A percentile compares a stretch with the other conserved stretches of the same genome.
Evolutionary conservation across 2,329 filamentous ascomycete genomes (phyloP).

Genomic region (Neophaeococcomyces aloes): DNA sequence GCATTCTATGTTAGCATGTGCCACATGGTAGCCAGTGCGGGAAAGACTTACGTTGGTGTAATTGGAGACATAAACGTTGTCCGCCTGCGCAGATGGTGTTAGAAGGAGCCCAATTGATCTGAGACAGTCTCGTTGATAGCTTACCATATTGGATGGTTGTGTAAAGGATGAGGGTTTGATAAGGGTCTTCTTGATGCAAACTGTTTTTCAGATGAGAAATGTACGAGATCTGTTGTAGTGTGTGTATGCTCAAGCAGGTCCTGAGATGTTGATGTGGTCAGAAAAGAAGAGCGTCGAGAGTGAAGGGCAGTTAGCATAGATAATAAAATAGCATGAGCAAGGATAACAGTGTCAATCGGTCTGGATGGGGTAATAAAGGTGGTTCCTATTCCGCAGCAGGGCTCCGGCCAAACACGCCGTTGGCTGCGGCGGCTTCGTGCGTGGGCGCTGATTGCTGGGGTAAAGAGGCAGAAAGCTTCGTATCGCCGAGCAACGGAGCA

Average conservation of each 20-base stretch:
- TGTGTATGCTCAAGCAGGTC: not conserved
- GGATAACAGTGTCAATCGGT: not conserved
- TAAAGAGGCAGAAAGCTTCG: conserved; percentile 2
- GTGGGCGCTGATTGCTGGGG: not conserved
- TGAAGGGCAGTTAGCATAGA: conserved; percentile 1
- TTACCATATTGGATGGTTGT: not conserved
- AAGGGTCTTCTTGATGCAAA: not conserved
- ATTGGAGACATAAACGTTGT: conserved; percentile 37
- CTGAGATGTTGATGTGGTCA: not conserved
- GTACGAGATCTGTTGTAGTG: not conserved
- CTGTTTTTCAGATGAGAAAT: not conserved
- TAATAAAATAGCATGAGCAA: conserved; percentile 7
- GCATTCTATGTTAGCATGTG: conserved; percentile 26
- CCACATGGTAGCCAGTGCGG: conserved; percentile 9
- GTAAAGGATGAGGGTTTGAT: not conserved
- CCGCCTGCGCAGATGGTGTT: conserved; percentile 21
- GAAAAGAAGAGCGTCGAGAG: conserved; percentile 2
- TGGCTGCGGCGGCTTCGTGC: not conserved
- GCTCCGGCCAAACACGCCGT: not conserved
- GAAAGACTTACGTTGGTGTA: conserved; percentile 31
- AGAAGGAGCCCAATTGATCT: not conserved
- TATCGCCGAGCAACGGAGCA: conserved; percentile 1
- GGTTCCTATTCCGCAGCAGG: not conserved
- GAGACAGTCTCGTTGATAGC: not conserved
- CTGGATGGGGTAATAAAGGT: conserved; percentile 5